phyloP scores from a whole-genome alignment of 495 filamentous ascomycete genomes.

The Xylaria castorea region DNA sequence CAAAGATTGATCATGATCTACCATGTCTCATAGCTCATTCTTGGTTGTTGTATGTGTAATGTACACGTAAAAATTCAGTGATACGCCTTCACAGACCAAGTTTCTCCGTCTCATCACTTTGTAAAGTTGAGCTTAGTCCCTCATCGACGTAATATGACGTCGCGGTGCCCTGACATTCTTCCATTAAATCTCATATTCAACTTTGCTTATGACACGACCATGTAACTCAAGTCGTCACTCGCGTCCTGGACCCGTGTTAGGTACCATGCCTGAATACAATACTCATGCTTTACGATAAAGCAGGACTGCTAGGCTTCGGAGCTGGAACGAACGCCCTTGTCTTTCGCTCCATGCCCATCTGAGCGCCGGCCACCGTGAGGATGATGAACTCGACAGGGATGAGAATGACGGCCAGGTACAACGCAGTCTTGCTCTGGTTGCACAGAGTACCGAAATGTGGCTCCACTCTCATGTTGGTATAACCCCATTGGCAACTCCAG shows the following conservation, averaged over 20 bases:
- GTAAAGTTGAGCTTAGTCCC: neutral
- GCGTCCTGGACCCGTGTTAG: neutral
- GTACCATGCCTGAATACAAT: neutral
- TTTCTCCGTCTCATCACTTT: neutral
- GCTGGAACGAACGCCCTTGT: constrained; percentile 23
- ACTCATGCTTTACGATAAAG: constrained; percentile 27
- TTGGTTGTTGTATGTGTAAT: neutral
- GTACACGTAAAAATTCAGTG: neutral
- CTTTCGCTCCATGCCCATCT: constrained; percentile 49
- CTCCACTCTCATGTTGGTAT: constrained; percentile 48
- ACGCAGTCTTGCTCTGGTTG: constrained; percentile 54
- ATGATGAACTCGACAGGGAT: constrained; percentile 57
- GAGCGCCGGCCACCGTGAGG: constrained; percentile 49
- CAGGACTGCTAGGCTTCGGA: constrained; percentile 38
- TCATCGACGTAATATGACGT: neutral
- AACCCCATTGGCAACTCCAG: constrained; percentile 62
- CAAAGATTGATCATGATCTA: neutral
- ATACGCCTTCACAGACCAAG: neutral
- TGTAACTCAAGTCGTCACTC: neutral
- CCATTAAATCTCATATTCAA: neutral
- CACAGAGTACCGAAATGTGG: constrained; percentile 59
- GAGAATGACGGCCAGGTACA: constrained; percentile 59
- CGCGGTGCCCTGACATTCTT: neutral
- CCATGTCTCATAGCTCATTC: constrained; percentile 10
- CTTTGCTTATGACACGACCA: neutral